Evolutionary conservation across 2,329 filamentous ascomycete species (phyloP).

Genomic region (Curvularia verruculosa): DNA sequence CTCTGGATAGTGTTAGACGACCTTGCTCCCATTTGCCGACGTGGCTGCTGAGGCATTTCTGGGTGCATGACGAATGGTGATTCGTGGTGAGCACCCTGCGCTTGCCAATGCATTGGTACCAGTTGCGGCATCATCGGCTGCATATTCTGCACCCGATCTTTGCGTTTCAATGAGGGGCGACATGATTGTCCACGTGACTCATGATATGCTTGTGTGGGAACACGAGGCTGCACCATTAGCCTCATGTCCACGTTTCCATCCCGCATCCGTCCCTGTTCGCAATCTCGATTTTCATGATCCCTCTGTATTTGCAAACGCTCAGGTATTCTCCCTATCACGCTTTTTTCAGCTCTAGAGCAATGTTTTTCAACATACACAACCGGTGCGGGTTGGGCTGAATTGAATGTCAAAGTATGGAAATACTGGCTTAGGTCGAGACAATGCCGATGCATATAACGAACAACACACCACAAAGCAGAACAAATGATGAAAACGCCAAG

Average conservation of each 20-base stretch:
- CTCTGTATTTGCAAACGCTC: conserved; percentile 5
- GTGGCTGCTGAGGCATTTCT: background rate
- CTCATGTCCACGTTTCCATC: background rate
- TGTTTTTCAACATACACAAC: conserved; percentile 7
- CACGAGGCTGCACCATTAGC: conserved; percentile 4
- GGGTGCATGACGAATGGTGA: conserved; percentile 1
- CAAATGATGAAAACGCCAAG: conserved; percentile 31
- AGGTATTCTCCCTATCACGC: conserved; percentile 1
- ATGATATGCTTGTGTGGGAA: conserved; percentile 4
- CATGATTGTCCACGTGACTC: conserved; percentile 2
- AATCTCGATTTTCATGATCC: background rate
- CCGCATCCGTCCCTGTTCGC: background rate
- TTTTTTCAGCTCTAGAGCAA: conserved; percentile 10
- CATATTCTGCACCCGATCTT: background rate
- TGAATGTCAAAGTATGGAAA: conserved; percentile 14
- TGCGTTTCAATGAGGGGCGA: background rate
- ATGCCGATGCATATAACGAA: conserved; percentile 23
- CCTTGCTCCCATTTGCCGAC: background rate
- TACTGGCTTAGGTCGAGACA: conserved; percentile 28
- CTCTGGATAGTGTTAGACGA: conserved; percentile 8
- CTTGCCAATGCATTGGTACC: conserved; percentile 2
- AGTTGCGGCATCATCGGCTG: background rate
- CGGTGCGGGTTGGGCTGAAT: background rate
- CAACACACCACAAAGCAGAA: conserved; percentile 24
- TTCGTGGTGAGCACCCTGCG: conserved; percentile 1